A percentile compares a stretch with the other conserved stretches of the same genome.
Conservation (phyloP, 2,329 filamentous ascomycete species). For the Mariannaea sp. region DNA sequence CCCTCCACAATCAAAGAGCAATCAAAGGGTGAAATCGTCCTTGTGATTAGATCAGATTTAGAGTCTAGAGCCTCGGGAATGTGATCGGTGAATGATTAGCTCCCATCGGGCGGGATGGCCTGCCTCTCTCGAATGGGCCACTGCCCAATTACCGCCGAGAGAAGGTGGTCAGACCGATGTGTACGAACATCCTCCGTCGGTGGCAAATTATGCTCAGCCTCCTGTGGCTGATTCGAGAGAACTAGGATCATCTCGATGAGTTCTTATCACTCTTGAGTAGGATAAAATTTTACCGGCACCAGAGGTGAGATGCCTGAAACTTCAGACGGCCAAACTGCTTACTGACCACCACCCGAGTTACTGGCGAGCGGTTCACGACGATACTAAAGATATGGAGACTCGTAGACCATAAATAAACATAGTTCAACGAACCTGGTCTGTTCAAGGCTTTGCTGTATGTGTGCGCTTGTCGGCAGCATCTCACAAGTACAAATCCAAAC, state of each 20-base stretch:
- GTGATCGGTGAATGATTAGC: slow-evolving; percentile 4
- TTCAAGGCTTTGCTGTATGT: no score
- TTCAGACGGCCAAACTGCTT: slow-evolving; percentile 70
- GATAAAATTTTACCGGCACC: slow-evolving; percentile 76
- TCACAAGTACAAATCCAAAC: no score
- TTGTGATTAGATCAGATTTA: slow-evolving; percentile 6
- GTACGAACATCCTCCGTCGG: slow-evolving; percentile 66
- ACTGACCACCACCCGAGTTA: no score
- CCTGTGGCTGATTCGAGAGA: slow-evolving; percentile 69
- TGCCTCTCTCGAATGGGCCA: slow-evolving; percentile 15
- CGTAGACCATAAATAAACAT: no score
- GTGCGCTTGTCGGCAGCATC: no score
- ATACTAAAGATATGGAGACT: no score
- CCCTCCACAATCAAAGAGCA: neutral
- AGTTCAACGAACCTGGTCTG: no score
- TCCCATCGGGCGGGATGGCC: slow-evolving; percentile 19
- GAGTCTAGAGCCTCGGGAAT: neutral
- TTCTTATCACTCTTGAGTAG: slow-evolving; percentile 77
- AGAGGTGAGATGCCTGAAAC: slow-evolving; percentile 70
- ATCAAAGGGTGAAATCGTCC: neutral
- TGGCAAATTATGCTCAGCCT: slow-evolving; percentile 81
- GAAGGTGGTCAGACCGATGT: slow-evolving; percentile 39
- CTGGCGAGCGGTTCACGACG: no score
- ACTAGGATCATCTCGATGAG: slow-evolving; percentile 74
- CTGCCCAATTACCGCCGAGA: neutral